A percentile compares a stretch with the other conserved stretches of the same genome.
phyloP scores from a whole-genome alignment of 108 stramenopile species.

The Pseudonitzschia multistriata region DNA sequence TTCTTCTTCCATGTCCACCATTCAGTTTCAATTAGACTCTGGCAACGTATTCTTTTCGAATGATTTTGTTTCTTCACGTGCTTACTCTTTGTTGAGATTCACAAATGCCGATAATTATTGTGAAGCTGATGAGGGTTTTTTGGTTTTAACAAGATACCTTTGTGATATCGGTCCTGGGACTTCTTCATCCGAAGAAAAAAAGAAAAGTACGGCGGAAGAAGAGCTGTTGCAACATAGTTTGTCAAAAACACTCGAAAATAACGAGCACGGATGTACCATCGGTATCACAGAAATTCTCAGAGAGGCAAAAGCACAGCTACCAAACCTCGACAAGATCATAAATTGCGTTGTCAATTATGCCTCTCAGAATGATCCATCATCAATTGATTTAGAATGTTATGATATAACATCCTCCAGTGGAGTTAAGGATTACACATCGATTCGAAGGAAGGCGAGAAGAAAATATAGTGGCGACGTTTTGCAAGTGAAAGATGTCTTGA shows the following conservation, averaged over 20 bases:
- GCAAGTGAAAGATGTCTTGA: slow-evolving; percentile 47
- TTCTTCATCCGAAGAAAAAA: neutral
- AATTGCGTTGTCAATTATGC: slow-evolving; percentile 22
- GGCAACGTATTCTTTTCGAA: slow-evolving; percentile 7
- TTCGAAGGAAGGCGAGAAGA: slow-evolving; percentile 34
- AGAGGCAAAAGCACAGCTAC: slow-evolving; percentile 16
- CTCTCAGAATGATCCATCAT: slow-evolving; percentile 16
- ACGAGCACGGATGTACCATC: neutral
- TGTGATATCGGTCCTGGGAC: slow-evolving; percentile 27
- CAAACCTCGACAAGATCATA: slow-evolving; percentile 17
- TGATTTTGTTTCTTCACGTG: neutral
- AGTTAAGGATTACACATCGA: slow-evolving; percentile 25
- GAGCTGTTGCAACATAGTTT: neutral
- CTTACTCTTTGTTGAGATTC: neutral
- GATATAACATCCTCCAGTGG: slow-evolving; percentile 16
- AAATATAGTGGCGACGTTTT: slow-evolving; percentile 49
- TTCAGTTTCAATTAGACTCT: slow-evolving; percentile 17
- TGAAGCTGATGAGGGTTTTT: slow-evolving; percentile 8
- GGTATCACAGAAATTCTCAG: slow-evolving; percentile 8
- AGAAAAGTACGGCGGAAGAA: neutral
- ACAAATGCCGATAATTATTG: neutral
- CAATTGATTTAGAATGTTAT: neutral
- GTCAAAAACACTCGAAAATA: neutral
- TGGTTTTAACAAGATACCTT: slow-evolving; percentile 20
- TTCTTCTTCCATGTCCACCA: slow-evolving; percentile 19